Evolutionary conservation across 2,329 filamentous ascomycete species (phyloP).

Genomic region (Chrysoporthe puriensis): DNA sequence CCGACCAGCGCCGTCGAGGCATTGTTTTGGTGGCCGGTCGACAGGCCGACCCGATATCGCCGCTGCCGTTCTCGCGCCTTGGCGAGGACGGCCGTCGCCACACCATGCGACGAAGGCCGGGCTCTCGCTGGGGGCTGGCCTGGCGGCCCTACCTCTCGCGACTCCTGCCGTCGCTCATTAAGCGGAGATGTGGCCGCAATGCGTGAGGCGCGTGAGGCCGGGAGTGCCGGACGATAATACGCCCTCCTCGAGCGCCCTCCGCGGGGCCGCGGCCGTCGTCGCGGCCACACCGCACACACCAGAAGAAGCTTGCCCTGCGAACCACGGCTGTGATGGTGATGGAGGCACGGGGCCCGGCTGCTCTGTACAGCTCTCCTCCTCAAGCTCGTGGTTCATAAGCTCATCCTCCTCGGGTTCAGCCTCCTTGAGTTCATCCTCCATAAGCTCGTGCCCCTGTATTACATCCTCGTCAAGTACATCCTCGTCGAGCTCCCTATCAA

Average conservation of each 20-base stretch:
- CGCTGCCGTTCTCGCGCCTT: too few relatives aligned
- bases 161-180: conserved; percentile 1
- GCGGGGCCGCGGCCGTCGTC: conserved; percentile 55
- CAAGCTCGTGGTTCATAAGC: conserved; percentile 32
- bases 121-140: neutral
- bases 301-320: conserved; percentile 13
- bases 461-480: too few relatives aligned
- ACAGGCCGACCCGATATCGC: too few relatives aligned
- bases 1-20: too few relatives aligned
- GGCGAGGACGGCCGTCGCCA: neutral
- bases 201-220: too few relatives aligned
- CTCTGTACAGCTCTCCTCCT: conserved; percentile 35
- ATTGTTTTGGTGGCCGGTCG: too few relatives aligned
- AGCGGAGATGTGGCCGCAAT: conserved; percentile 1
- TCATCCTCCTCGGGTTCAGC: conserved; percentile 33
- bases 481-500: too few relatives aligned
- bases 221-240: too few relatives aligned
- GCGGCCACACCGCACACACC: conserved; percentile 49
- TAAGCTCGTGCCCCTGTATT: too few relatives aligned
- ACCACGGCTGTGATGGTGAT: conserved; percentile 18
- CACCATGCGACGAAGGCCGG: neutral
- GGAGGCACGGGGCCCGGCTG: conserved; percentile 6
- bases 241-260: conserved; percentile 43
- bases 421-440: too few relatives aligned
- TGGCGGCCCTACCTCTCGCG: neutral